A percentile compares a stretch with the other conserved stretches of the same genome.
These are phyloP conservation scores for Agrostemma githago DNA, from an alignment of 148 eudicot genomes.

Conservation along the genomic window DNA sequence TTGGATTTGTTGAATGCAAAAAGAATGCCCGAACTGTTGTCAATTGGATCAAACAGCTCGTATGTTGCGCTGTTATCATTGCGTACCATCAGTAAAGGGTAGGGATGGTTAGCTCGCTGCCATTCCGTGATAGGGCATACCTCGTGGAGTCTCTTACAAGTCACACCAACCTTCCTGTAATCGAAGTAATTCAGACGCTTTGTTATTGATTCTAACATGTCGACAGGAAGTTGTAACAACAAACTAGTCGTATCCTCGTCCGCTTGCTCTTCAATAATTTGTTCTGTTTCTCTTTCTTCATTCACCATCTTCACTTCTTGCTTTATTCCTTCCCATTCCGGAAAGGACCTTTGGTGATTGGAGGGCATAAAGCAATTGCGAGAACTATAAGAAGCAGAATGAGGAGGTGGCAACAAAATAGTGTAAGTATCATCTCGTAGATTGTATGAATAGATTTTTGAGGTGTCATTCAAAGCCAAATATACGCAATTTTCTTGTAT, in stretches of 20 bases:
- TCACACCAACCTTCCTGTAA: conserved; percentile 5
- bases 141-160: not conserved
- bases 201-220: not conserved
- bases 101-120: not conserved
- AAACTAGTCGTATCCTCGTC: not conserved
- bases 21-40: not conserved
- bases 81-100: conserved; percentile 1
- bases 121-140: not conserved
- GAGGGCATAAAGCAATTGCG: conserved; percentile 9
- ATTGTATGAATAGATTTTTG: not conserved
- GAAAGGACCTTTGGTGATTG: conserved; percentile 10
- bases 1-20: not conserved
- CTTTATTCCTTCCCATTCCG: not conserved
- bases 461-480: not conserved
- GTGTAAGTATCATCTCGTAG: conserved; percentile 5
- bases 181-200: conserved; percentile 10
- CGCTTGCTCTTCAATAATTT: not conserved
- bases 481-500: conserved; percentile 14
- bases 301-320: not conserved
- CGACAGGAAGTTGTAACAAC: not conserved
- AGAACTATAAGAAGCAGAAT: not conserved
- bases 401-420: not conserved
- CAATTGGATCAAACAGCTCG: conserved; percentile 11
- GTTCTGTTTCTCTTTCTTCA: not conserved
- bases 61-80: not conserved